Conservation (phyloP, 352 stramenopile species). For the Phytophthora idaei region DNA sequence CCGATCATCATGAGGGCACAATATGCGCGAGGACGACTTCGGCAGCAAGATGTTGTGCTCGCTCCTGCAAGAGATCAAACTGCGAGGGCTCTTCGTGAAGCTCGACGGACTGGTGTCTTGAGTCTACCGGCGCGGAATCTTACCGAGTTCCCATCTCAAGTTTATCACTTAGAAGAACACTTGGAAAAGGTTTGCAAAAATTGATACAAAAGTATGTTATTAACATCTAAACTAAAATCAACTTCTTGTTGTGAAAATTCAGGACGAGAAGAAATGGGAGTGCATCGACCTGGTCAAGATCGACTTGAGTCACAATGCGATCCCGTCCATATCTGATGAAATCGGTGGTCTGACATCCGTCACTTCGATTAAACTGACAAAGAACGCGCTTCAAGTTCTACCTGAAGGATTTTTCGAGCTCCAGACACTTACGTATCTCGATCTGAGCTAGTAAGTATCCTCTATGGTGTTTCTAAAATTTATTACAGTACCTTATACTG, state of each 20-base stretch:
- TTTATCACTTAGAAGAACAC: conserved; percentile 78
- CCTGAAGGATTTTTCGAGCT: conserved; percentile 75
- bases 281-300: conserved; percentile 84
- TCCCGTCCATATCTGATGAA: conserved; percentile 57
- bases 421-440: conserved; percentile 61
- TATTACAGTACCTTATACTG: background rate
- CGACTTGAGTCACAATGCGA: conserved; percentile 82
- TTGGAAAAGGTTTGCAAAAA: conserved; percentile 57
- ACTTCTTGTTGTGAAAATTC: background rate
- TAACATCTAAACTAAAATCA: background rate
- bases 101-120: conserved; percentile 62
- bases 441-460: conserved; percentile 71
- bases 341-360: conserved; percentile 58
- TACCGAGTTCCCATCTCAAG: conserved; percentile 66
- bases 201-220: background rate
- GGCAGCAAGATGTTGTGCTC: conserved; percentile 59
- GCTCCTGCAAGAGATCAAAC: conserved; percentile 62
- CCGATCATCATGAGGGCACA: conserved; percentile 11
- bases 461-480: background rate
- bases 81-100: conserved; percentile 63
- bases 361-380: conserved; percentile 67
- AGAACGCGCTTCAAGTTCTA: conserved; percentile 66
- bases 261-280: conserved; percentile 88
- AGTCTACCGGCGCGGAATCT: conserved; percentile 63
- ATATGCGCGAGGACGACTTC: conserved; percentile 31